Conservation (phyloP, 208 protist species). For the Strigomonas galati region DNA sequence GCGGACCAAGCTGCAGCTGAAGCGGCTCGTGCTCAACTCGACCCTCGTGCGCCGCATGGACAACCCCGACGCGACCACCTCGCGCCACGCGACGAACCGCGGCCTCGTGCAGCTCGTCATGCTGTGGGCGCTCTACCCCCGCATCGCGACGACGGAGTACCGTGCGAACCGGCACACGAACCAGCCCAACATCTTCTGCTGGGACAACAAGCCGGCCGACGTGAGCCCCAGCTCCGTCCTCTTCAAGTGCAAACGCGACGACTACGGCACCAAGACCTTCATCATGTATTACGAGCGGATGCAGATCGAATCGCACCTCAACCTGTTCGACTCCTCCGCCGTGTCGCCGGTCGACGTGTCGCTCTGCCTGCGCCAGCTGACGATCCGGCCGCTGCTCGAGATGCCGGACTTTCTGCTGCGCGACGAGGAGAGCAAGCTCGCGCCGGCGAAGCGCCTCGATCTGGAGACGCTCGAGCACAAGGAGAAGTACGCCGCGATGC, state of each 20-base stretch:
- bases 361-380: constrained; percentile 74
- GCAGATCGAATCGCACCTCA: constrained; percentile 71
- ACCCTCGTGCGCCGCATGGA: constrained; percentile 49
- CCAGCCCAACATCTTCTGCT: constrained; percentile 64
- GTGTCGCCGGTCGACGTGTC: constrained; percentile 66
- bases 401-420: constrained; percentile 47
- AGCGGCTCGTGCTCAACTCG: constrained; percentile 61
- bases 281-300: constrained; percentile 81
- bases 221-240: constrained; percentile 55
- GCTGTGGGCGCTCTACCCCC: constrained; percentile 80
- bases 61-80: constrained; percentile 38
- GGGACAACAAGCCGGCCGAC: constrained; percentile 73
- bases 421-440: constrained; percentile 60
- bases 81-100: constrained; percentile 63
- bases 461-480: constrained; percentile 33
- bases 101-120: constrained; percentile 69
- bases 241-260: constrained; percentile 30
- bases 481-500: constrained; percentile 51
- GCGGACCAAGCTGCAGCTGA: constrained; percentile 77
- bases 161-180: constrained; percentile 40
- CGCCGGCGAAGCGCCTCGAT: constrained; percentile 35
- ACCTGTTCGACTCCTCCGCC: constrained; percentile 67
- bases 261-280: constrained; percentile 50
- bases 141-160: constrained; percentile 75
- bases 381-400: constrained; percentile 44